Evolutionary conservation across 257 asterid species (phyloP), one percentile per base, ranked within the genome.

Genomic region (Asclepias syriaca): DNA sequence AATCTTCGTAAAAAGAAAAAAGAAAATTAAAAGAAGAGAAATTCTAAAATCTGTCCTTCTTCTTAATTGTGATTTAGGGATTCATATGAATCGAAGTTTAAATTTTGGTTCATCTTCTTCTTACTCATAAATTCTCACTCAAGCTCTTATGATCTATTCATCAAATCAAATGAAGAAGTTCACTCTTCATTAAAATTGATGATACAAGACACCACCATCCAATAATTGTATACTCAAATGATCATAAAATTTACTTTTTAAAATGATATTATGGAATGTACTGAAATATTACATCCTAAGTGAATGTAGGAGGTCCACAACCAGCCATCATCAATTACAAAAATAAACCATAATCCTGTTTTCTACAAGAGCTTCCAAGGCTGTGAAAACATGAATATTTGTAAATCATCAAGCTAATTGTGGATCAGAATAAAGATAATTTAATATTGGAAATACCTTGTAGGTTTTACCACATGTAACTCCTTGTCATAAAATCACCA

Each of bases 291-390:
- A 12, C 4, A 3, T 22, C 66, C 15, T 39, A 70, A 40, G 40
- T 11, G 14, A 39, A 21, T 37, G 65, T 53, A 22, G 45, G 21
- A 60, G 10, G 8, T 68, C n/a, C 16, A 34, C 43, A 43, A 13
- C 37, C 96, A 92, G 68, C 84, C 86, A 77, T 90, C 90, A 70
- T 92, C 92, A 68, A 90, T 84, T 79, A 92, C 98, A 2, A 96
- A 96, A 78, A 88, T n/a, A 90, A 49, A 96, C 96, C 61, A 92
- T 92, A 48, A 90, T 88, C 79, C 98, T 81, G 82, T 90, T 82
- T 72, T 88, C 89, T 15, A 92, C 96, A 54, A 92, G 96, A 87
- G 82, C 83, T 74, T 88, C 91, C 90, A 90, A 76, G 6, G 96
- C 98, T 91, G 86, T 65, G 48, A 65, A 58, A 74, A 46, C 19